Conservation (phyloP, 139 green algal species). For the Chlorella vulgaris region DNA sequence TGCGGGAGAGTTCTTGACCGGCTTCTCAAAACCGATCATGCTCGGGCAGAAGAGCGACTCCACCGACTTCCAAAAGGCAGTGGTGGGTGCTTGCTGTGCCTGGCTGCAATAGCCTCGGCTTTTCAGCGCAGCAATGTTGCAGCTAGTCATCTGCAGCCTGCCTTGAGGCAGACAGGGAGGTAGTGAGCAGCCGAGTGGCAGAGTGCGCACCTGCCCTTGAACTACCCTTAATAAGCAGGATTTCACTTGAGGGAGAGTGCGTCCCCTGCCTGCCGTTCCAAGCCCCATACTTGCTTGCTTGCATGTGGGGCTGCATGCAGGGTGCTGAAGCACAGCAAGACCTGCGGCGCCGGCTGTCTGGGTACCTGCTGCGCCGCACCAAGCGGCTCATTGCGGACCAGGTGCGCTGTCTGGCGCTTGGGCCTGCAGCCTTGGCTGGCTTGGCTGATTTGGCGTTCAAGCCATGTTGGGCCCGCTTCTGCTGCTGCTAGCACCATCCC, state of each 20-base stretch:
- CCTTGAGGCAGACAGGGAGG: too few relatives aligned
- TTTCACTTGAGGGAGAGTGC: too few relatives aligned
- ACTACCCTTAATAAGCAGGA: too few relatives aligned
- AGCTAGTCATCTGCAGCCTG: too few relatives aligned
- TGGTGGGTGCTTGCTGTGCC: not conserved
- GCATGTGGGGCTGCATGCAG: too few relatives aligned
- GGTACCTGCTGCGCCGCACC: conserved; percentile 67
- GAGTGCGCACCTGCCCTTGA: too few relatives aligned
- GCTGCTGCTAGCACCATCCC: too few relatives aligned
- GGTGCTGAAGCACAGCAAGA: conserved; percentile 25
- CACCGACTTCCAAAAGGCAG: not conserved
- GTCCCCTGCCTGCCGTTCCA: too few relatives aligned
- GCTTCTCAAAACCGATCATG: conserved; percentile 50
- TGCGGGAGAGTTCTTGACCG: conserved; percentile 42
- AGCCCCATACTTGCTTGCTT: too few relatives aligned
- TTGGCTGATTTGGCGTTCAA: not conserved
- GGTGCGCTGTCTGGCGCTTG: not conserved
- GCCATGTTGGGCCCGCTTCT: too few relatives aligned
- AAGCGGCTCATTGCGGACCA: conserved; percentile 68
- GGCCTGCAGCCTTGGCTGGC: not conserved
- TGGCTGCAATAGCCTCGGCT: not conserved
- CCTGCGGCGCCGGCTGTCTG: conserved; percentile 42
- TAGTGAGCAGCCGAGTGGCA: too few relatives aligned
- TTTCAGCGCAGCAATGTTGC: too few relatives aligned
- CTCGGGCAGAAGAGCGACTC: conserved; percentile 38